Conservation (phyloP, 768 basidiomycete species). For the Mycena maculata region DNA sequence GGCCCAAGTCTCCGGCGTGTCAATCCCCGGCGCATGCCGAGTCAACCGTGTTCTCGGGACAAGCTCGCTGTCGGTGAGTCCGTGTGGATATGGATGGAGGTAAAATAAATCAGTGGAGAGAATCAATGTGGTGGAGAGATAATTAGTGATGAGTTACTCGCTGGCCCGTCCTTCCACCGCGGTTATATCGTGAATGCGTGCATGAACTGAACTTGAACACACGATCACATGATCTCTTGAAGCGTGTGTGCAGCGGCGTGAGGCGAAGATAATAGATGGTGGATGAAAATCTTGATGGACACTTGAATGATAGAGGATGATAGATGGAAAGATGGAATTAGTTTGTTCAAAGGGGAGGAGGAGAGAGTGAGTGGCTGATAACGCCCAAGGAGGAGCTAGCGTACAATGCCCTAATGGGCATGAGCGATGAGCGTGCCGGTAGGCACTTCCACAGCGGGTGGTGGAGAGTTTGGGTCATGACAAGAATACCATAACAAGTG, state of each 20-base stretch:
- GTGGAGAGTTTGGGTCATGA: no score
- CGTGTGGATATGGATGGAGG: no score
- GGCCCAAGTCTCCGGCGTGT: neutral
- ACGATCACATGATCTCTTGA: neutral
- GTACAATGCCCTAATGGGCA: neutral
- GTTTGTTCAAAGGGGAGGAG: neutral
- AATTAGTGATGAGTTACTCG: neutral
- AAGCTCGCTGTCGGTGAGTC: neutral
- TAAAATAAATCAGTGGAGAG: neutral
- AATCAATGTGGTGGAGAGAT: neutral
- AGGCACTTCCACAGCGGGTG: constrained; percentile 11
- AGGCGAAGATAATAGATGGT: neutral
- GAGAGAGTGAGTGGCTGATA: neutral
- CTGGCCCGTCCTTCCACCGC: neutral
- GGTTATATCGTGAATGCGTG: neutral
- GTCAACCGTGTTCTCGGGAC: neutral
- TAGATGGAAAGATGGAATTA: neutral
- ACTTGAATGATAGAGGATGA: neutral
- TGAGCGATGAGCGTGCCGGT: neutral
- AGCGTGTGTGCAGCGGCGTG: neutral
- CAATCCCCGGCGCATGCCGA: constrained; percentile 12
- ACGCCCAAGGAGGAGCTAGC: constrained; percentile 6
- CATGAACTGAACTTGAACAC: neutral
- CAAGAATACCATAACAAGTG: no score
- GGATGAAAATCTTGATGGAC: neutral